Evolutionary conservation across 2,329 filamentous ascomycete species (phyloP).

Genomic region (Fusarium sororula): DNA sequence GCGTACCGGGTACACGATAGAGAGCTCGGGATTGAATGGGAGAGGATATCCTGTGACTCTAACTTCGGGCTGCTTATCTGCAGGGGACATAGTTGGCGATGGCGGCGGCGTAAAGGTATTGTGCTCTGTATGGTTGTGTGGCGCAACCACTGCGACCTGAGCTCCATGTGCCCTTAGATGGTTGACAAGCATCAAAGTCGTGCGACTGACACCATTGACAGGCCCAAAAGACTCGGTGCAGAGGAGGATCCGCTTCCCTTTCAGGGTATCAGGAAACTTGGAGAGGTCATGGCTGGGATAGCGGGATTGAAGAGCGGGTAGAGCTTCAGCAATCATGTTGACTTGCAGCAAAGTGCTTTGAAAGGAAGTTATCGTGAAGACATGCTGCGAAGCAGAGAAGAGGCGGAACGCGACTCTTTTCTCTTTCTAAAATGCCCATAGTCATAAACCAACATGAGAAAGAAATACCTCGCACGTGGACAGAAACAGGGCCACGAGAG

Average conservation of each 20-base stretch:
- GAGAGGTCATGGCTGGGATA: constrained; percentile 51
- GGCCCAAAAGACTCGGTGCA: constrained; percentile 78
- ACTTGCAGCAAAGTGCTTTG: constrained; percentile 1
- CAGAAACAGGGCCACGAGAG: constrained; percentile 23
- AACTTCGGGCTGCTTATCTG: constrained; percentile 57
- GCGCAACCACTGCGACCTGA: constrained; percentile 73
- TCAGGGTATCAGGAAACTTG: constrained; percentile 59
- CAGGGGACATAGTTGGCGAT: constrained; percentile 45
- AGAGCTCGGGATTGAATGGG: constrained; percentile 76
- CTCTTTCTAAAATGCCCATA: constrained; percentile 20
- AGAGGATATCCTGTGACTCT: constrained; percentile 72
- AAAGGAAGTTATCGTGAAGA: background rate
- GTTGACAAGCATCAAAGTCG: constrained; percentile 74
- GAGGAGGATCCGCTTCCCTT: constrained; percentile 69
- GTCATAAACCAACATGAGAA: background rate
- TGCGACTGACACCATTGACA: constrained; percentile 77
- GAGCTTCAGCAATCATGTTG: constrained; percentile 25
- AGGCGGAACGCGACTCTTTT: constrained; percentile 39
- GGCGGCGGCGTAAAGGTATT: constrained; percentile 62
- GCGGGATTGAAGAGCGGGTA: background rate
- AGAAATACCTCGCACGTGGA: constrained; percentile 43
- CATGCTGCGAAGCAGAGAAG: background rate
- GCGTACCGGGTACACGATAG: constrained; percentile 74
- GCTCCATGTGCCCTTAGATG: constrained; percentile 72
- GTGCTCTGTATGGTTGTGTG: constrained; percentile 63